Base-by-base conservation (phyloP, 2,329 filamentous ascomycete genomes). In the Microdochium trichocladiopsis region DNA sequence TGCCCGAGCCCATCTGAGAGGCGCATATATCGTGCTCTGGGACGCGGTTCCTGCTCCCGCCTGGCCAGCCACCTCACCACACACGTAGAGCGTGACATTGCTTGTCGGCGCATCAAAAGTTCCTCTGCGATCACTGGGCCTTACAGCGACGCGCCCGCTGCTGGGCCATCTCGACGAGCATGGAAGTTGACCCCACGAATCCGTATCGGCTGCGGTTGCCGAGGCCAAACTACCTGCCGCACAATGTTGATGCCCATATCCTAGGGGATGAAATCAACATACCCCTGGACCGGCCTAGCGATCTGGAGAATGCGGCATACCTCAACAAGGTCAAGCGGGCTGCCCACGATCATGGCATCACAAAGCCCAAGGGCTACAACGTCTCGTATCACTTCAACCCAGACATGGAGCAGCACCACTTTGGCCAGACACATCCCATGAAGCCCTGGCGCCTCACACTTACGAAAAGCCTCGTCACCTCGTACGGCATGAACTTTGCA, bases 331-430 rank as follows among this genome's bases (percentile, higher is more conserved):
- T 79, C 67, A 80, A 79, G 64, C 76, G 75, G 51, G 69, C 75
- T 22, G 80, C 79, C 23, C 72, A 78, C 54, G 74, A 80, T 50
- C 79, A 89, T 69, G 86, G 84, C 59, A 89, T 96, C 63, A 82
- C 84, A 50, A 81, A 84, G 33, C 92, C 93, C 2, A 86, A 87
- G 64, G 92, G 91, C 60, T 92, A 95, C 72, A 91, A 81, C 28
- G 93, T 99, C 48, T 96, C 93, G 10, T 97, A 92, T 71, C 94
- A 99, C 69, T 90, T 91, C 72, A 96, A 96, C 63, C 89, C 92
- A 1, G 85, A 90, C 55, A 95, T 97, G 67, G 94, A 99, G 72
- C 88, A 88, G 66, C 93, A 97, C 70, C 94, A 99, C 69, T 99
- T 99, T 68, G 94, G 94, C 58, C 87, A 90, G 72, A 92, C 90